Conservation (phyloP, 176 grass and related monocot species). For the Triticum aestivum region IWGSC_CS_RefSeq_v2.1 NC_057813.1:9123485-9123984, state of each 20-base stretch:
- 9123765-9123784: not conserved
- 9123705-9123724: not conserved
- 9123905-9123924: not conserved
- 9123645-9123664: not conserved
- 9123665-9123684: not conserved
- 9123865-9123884: not conserved
- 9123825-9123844: no score
- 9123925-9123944: not conserved
- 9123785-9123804: no score
- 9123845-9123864: not conserved
- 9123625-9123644: not conserved
- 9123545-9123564: not conserved
- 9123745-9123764: not conserved
- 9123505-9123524: not conserved
- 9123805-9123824: not conserved
- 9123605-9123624: not conserved
- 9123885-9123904: not conserved
- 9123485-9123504: slow-evolving; percentile 31
- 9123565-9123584: not conserved
- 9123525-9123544: not conserved
- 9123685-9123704: not conserved
- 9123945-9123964: not conserved
- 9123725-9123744: not conserved
- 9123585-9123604: not conserved
- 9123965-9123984: not conserved